Percentiles rank a stretch among this genome's conserved stretches.
These are phyloP conservation scores for Phylloporus sp. DNA, from an alignment of 1,284 basidiomycete genomes.

Conservation along the genomic window DNA sequence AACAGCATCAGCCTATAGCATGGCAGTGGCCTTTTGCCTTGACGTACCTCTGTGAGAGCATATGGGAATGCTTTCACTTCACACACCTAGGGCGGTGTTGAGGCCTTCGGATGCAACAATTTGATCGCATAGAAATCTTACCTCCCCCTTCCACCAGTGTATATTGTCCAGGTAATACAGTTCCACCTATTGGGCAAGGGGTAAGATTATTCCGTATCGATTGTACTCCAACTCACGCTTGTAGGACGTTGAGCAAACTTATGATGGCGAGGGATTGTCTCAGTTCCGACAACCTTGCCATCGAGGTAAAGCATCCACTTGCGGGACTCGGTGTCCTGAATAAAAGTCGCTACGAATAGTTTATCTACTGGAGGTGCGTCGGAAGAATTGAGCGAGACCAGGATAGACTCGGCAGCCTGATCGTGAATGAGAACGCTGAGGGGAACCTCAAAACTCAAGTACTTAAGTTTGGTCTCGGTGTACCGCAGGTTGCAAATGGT, in stretches of 20 bases:
- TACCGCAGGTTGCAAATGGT: neutral
- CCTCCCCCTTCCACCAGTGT: constrained; percentile 2
- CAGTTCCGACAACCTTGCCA: neutral
- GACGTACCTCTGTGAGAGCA: neutral
- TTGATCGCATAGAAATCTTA: neutral
- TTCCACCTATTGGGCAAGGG: neutral
- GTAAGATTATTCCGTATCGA: neutral
- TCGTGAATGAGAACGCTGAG: neutral
- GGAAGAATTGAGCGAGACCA: neutral
- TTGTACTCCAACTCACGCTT: neutral
- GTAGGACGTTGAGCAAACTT: neutral
- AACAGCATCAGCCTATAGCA: neutral
- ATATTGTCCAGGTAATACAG: constrained; percentile 1
- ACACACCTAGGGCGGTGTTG: neutral
- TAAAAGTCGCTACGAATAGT: neutral
- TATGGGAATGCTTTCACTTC: constrained; percentile 1
- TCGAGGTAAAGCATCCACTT: neutral
- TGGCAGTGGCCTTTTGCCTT: neutral
- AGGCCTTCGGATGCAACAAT: neutral
- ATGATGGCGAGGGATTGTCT: neutral
- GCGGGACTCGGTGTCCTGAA: neutral
- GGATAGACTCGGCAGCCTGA: neutral
- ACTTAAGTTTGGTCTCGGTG: neutral
- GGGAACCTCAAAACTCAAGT: constrained; percentile 1
- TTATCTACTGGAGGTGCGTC: neutral